Evolutionary conservation across 441 rosid genomes (phyloP).

Genomic region (Sinapis alba): DNA sequence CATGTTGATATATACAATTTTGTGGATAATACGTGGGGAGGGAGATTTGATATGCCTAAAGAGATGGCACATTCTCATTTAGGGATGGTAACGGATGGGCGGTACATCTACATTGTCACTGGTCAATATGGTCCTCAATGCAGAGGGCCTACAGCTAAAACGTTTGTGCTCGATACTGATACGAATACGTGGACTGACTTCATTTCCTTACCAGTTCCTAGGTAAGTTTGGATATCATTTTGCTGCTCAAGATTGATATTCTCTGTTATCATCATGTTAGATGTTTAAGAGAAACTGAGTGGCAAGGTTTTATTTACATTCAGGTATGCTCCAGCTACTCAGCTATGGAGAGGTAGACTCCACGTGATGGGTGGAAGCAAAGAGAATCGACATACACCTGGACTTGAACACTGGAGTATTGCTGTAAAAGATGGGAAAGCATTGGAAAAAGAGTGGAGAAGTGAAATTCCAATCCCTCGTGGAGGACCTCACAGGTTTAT

Average conservation of each 20-base stretch:
- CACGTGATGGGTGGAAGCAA: conserved; percentile 98
- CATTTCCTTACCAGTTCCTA: conserved; percentile 77
- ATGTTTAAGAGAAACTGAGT: conserved; percentile 1
- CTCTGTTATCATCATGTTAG: background rate
- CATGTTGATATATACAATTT: conserved; percentile 96
- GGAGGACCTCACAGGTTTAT: conserved; percentile 92
- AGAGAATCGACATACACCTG: conserved; percentile 86
- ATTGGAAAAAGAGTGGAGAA: conserved; percentile 76
- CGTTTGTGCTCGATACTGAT: conserved; percentile 80
- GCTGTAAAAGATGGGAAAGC: conserved; percentile 82
- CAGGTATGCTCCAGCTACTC: conserved; percentile 94
- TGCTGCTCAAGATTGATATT: background rate
- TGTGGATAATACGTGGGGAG: conserved; percentile 80
- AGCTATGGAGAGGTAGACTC: conserved; percentile 92
- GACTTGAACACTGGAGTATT: conserved; percentile 88
- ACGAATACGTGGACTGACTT: conserved; percentile 78
- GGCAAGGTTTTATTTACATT: conserved; percentile 14
- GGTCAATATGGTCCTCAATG: conserved; percentile 98
- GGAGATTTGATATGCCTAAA: conserved; percentile 90
- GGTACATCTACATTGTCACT: conserved; percentile 77
- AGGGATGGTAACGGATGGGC: conserved; percentile 96
- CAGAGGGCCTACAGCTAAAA: conserved; percentile 83
- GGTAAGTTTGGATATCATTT: conserved; percentile 47
- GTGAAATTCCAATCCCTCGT: conserved; percentile 85
- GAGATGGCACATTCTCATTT: conserved; percentile 99